A percentile compares a stretch with the other conserved stretches of the same genome.
Conservation (phyloP, 257 asterid species). For the Avicennia marina region DNA sequence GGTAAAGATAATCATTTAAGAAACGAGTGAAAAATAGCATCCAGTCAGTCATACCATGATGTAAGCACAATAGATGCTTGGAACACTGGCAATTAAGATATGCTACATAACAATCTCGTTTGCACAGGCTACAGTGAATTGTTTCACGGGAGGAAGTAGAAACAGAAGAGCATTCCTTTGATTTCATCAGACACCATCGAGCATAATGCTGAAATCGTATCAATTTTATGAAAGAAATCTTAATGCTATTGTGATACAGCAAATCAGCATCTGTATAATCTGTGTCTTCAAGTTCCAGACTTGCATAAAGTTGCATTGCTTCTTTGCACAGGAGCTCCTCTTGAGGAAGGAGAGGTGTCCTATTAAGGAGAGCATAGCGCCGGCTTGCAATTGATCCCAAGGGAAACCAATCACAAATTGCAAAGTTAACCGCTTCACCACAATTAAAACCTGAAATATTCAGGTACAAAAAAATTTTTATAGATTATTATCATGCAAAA, state of each 20-base stretch:
- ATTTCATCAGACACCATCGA: constrained; percentile 75
- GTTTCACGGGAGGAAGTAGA: constrained; percentile 68
- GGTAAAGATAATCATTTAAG: background rate
- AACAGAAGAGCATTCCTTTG: constrained; percentile 39
- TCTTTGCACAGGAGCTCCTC: constrained; percentile 98
- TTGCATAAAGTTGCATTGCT: constrained; percentile 56
- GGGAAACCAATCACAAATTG: constrained; percentile 88
- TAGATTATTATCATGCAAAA: background rate
- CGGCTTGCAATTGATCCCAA: constrained; percentile 76
- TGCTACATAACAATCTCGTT: constrained; percentile 86
- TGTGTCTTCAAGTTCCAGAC: constrained; percentile 38
- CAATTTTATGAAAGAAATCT: constrained; percentile 65
- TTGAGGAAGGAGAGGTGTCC: constrained; percentile 85
- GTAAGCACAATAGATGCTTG: constrained; percentile 80
- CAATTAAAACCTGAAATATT: constrained; percentile 91
- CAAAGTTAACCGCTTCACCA: constrained; percentile 95
- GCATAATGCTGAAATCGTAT: constrained; percentile 86
- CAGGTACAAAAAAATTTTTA: constrained; percentile 5
- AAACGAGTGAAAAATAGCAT: constrained; percentile 5
- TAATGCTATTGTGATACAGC: constrained; percentile 39
- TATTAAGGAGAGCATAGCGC: constrained; percentile 75
- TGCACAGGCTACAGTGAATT: constrained; percentile 79
- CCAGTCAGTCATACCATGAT: constrained; percentile 61
- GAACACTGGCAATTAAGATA: constrained; percentile 74
- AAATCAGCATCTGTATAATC: constrained; percentile 42